Percentiles rank a stretch among this genome's conserved stretches.
Evolutionary conservation across 441 rosid species (phyloP).

Genomic region (Capsella rubella): DNA sequence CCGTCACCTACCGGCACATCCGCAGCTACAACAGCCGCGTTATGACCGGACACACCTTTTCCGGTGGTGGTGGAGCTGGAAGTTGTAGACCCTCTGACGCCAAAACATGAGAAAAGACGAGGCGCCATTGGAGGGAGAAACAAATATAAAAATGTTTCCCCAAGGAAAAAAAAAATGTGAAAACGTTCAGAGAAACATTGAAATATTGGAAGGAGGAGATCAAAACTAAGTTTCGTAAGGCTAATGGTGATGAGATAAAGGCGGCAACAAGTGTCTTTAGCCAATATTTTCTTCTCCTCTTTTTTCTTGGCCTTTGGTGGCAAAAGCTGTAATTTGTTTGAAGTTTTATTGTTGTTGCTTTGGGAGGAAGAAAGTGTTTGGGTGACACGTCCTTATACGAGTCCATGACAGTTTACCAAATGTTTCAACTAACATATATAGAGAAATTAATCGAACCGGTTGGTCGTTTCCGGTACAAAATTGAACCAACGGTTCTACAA

Average conservation of each 20-base stretch:
- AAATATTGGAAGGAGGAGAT: constrained; percentile 23
- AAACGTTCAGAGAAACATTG: constrained; percentile 16
- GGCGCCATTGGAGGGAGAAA: constrained; percentile 58
- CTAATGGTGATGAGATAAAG: constrained; percentile 42
- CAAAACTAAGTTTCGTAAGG: constrained; percentile 1
- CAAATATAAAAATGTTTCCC: constrained; percentile 44
- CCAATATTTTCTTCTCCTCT: not conserved
- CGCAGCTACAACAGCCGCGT: constrained; percentile 17
- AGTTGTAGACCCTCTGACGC: constrained; percentile 48
- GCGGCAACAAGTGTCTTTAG: constrained; percentile 41
- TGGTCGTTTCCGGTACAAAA: not conserved
- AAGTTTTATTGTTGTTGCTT: constrained; percentile 29
- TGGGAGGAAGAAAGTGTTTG: constrained; percentile 28
- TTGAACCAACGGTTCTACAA: not conserved
- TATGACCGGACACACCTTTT: constrained; percentile 34
- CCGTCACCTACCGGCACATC: constrained; percentile 51
- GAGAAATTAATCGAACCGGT: not conserved
- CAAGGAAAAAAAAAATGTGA: constrained; percentile 23
- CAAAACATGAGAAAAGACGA: constrained; percentile 76
- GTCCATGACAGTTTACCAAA: constrained; percentile 38
- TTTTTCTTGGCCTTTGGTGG: constrained; percentile 23
- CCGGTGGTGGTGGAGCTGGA: constrained; percentile 34
- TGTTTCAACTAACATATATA: constrained; percentile 11
- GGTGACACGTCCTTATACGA: constrained; percentile 38
- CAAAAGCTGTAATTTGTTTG: constrained; percentile 33